Evolutionary conservation across 805 yeast species (phyloP).

Genomic region (Isabelozyma gotoi): DNA sequence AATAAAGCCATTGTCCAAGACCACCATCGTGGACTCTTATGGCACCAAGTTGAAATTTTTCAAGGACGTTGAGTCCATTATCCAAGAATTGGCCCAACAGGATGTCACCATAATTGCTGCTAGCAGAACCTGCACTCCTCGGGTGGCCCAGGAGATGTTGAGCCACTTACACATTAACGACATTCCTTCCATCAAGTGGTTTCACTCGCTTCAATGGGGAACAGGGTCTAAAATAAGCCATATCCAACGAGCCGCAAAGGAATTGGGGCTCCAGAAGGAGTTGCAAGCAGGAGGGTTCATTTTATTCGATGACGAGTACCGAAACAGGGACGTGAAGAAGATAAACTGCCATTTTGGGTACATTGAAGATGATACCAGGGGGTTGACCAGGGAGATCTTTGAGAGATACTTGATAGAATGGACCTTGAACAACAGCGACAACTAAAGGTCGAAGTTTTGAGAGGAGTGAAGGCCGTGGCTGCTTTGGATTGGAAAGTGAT

Average conservation of each 20-base stretch:
- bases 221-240: conserved; percentile 60
- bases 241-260: conserved; percentile 48
- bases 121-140: conserved; percentile 76
- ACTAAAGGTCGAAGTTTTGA: no score
- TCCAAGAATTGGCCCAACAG: conserved; percentile 49
- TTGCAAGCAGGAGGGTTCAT: conserved; percentile 42
- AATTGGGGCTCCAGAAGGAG: conserved; percentile 47
- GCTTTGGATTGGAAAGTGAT: no score
- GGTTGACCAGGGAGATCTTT: conserved; percentile 58
- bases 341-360: conserved; percentile 71
- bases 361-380: conserved; percentile 54
- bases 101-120: conserved; percentile 64
- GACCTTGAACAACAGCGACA: conserved; percentile 14
- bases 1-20: conserved; percentile 32
- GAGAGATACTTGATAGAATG: conserved; percentile 42
- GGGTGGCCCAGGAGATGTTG: conserved; percentile 67
- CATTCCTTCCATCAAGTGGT: conserved; percentile 50
- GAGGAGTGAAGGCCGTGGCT: no score
- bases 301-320: conserved; percentile 74
- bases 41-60: conserved; percentile 61
- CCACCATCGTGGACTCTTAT: conserved; percentile 47
- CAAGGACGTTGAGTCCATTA: conserved; percentile 65
- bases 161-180: conserved; percentile 51
- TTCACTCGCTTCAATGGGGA: conserved; percentile 70
- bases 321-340: conserved; percentile 73